Evolutionary conservation across 1,284 basidiomycete genomes (phyloP), one percentile per base, ranked within the genome.

Genomic region (Melampsora medusae): DNA sequence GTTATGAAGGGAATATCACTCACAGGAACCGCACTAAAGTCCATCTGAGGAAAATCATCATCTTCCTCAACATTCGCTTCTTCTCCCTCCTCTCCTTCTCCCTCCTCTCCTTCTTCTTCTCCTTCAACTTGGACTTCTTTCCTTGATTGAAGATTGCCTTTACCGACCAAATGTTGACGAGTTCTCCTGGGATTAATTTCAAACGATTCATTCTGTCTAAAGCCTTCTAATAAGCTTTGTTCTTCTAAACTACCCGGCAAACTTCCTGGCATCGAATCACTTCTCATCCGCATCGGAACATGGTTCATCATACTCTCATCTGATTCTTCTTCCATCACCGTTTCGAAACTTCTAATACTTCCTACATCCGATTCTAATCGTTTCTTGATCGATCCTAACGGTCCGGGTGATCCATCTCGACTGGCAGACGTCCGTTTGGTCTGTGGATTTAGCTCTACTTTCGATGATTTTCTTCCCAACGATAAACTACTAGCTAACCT

Each of bases 181-280:
- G 2, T 68, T 60, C 46, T 19, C n/a, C 22, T 53, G 0, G 33
- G 42, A 35, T 70, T 38, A 38, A 33, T 68, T 3, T 35, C 67
- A 31, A 56, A 33, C 12, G 33, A 17, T 25, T 22, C 35, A 42
- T 31, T 50, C 16, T 25, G 46, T 38, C 73, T 62, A 50, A 76
- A 50, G 28, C 70, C 38, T 56, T 73, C 70, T 2, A 73, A 50
- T 60, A 79, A 79, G 42, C 77, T 78, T 42, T 80, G 79, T 65
- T 78, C 79, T 56, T 79, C 82, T 46, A 80, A 79, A 56, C 77
- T 81, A 61, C 80, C 82, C 7, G 80, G 81, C 79, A 65, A 80
- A 77, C 73, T 77, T 56, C 65, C 77, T 59, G 28, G 79, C 70
- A 69, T 78, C 66, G 48, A 78, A 53, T 49, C 72, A 59, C 17